These are phyloP conservation scores for Lablab purpureus DNA, from an alignment of 306 rosid genomes.

Conservation along the genomic window DNA sequence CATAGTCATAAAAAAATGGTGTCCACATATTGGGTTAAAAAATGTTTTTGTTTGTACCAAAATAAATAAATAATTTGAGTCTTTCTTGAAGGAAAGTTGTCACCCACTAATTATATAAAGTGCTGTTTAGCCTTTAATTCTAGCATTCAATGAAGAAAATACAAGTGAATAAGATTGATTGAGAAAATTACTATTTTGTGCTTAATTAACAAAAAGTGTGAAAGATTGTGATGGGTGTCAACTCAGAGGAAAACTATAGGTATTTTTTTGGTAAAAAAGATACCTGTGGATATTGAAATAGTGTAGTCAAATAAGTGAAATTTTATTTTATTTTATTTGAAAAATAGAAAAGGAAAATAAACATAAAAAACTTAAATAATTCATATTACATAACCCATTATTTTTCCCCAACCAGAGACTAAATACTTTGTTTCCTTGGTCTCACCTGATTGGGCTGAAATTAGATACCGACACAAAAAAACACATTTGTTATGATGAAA, in stretches of 20 bases:
- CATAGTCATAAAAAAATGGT: background rate
- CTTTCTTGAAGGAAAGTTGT: background rate
- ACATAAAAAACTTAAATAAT: background rate
- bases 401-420: background rate
- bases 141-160: conserved; percentile 49
- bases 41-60: background rate
- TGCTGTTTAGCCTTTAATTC: conserved; percentile 29
- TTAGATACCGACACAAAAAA: background rate
- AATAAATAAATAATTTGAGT: background rate
- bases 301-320: background rate
- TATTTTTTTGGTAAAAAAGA: too few relatives aligned
- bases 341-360: background rate
- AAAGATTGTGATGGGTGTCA: background rate
- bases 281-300: background rate
- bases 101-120: conserved; percentile 50
- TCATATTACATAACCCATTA: background rate
- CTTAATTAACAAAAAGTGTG: background rate
- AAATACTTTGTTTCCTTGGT: background rate
- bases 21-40: background rate
- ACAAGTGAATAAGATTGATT: conserved; percentile 44
- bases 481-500: background rate
- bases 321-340: background rate
- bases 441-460: conserved; percentile 37
- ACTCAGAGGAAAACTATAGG: background rate
- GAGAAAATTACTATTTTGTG: conserved; percentile 15